Conservation (phyloP, 2,329 filamentous ascomycete species). For the Diaporthe citriasiana region DNA sequence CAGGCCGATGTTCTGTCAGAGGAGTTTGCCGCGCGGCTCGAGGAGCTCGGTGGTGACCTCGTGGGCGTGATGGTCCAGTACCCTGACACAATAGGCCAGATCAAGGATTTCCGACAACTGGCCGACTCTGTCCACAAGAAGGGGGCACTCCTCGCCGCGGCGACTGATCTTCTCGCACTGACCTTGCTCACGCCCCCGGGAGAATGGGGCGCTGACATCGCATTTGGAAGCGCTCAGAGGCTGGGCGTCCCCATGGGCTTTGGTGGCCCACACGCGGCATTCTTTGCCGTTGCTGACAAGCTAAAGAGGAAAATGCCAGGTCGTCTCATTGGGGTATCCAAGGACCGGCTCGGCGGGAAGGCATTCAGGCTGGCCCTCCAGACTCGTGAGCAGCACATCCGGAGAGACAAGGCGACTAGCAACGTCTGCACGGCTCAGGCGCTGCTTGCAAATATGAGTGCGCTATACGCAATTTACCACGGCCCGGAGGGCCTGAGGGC, state of each 20-base stretch:
- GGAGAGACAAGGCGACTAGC: conserved; percentile 95
- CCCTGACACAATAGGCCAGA: conserved; percentile 87
- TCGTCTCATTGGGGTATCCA: conserved; percentile 90
- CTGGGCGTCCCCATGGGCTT: conserved; percentile 94
- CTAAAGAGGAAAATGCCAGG: conserved; percentile 96
- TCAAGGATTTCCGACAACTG: conserved; percentile 81
- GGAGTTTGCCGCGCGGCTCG: conserved; percentile 72
- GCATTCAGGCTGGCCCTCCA: conserved; percentile 90
- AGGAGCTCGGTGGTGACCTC: conserved; percentile 83
- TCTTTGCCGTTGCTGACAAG: conserved; percentile 92
- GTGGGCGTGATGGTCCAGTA: conserved; percentile 96
- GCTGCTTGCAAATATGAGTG: conserved; percentile 93
- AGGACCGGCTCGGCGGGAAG: conserved; percentile 85
- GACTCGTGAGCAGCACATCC: conserved; percentile 95
- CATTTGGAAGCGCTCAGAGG: conserved; percentile 92
- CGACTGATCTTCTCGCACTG: conserved; percentile 89
- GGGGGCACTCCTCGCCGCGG: conserved; percentile 85
- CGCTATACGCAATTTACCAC: conserved; percentile 95
- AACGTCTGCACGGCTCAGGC: conserved; percentile 98
- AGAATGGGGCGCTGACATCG: conserved; percentile 95
- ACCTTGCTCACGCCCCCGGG: conserved; percentile 91
- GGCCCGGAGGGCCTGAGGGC: conserved; percentile 85
- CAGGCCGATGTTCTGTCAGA: conserved; percentile 79
- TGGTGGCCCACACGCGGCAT: conserved; percentile 95
- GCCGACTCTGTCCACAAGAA: conserved; percentile 82